Conservation (phyloP, 495 filamentous ascomycete species). For the Annulohypoxylon stygium region DNA sequence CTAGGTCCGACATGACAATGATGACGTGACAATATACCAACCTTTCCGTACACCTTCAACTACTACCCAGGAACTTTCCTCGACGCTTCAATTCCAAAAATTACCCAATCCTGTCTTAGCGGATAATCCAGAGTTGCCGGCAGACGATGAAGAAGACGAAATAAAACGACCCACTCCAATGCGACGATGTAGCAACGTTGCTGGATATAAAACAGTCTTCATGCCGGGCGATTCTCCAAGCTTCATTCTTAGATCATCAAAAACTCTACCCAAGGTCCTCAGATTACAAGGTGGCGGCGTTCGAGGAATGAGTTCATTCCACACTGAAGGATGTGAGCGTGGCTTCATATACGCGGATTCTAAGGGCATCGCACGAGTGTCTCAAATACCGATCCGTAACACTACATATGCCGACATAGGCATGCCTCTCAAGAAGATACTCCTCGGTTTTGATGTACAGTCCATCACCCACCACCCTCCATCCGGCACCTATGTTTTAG, state of each 20-base stretch:
- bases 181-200: slow-evolving; percentile 73
- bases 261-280: slow-evolving; percentile 79
- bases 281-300: slow-evolving; percentile 73
- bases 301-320: slow-evolving; percentile 75
- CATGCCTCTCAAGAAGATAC: slow-evolving; percentile 76
- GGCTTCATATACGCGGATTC: slow-evolving; percentile 86
- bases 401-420: slow-evolving; percentile 76
- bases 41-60: slow-evolving; percentile 69
- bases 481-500: slow-evolving; percentile 80
- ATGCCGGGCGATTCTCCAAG: slow-evolving; percentile 80
- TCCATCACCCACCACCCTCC: slow-evolving; percentile 79
- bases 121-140: slow-evolving; percentile 59
- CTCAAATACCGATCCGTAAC: slow-evolving; percentile 71
- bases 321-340: slow-evolving; percentile 77
- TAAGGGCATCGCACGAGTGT: slow-evolving; percentile 73
- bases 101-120: slow-evolving; percentile 73
- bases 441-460: slow-evolving; percentile 77
- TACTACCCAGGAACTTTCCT: slow-evolving; percentile 51
- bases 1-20: slow-evolving; percentile 79
- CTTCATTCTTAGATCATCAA: slow-evolving; percentile 83
- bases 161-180: slow-evolving; percentile 65
- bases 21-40: slow-evolving; percentile 90
- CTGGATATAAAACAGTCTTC: slow-evolving; percentile 82
- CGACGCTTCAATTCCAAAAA: slow-evolving; percentile 79
- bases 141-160: slow-evolving; percentile 55